Evolutionary conservation across 1,284 basidiomycete species (phyloP).

Genomic region (Stygiomarasmius scandens): DNA sequence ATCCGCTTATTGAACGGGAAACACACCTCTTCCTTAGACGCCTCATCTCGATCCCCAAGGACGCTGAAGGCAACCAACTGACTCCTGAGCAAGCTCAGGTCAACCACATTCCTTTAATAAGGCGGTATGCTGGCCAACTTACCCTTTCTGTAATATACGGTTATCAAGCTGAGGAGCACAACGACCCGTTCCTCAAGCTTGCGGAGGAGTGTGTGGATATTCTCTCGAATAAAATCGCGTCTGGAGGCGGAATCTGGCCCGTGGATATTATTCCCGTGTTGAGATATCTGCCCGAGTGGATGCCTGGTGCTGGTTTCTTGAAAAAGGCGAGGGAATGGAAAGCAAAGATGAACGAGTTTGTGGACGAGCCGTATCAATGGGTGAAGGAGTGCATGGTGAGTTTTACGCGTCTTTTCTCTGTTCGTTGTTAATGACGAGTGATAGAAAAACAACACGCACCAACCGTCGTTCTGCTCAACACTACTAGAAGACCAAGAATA

Average conservation of each 20-base stretch:
- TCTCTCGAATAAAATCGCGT: constrained; percentile 62
- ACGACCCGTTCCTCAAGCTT: constrained; percentile 59
- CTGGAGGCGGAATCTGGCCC: constrained; percentile 68
- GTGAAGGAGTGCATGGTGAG: constrained; percentile 60
- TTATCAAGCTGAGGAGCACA: constrained; percentile 52
- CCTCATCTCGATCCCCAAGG: constrained; percentile 31
- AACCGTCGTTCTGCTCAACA: constrained; percentile 63
- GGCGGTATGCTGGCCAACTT: constrained; percentile 61
- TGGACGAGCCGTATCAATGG: constrained; percentile 63
- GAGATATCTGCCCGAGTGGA: constrained; percentile 46
- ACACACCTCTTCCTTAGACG: constrained; percentile 52
- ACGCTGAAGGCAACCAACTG: constrained; percentile 24
- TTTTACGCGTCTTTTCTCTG: neutral
- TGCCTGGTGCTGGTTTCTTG: constrained; percentile 51
- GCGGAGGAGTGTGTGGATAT: constrained; percentile 65
- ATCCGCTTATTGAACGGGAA: constrained; percentile 58
- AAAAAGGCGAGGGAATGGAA: constrained; percentile 64
- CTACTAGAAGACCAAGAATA: constrained; percentile 47
- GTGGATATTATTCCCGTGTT: constrained; percentile 60
- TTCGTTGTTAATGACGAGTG: neutral
- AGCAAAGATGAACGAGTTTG: constrained; percentile 65
- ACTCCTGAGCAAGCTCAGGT: constrained; percentile 28
- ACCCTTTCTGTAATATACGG: constrained; percentile 69
- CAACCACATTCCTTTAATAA: constrained; percentile 17
- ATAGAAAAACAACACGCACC: constrained; percentile 51